Evolutionary conservation across 2,329 filamentous ascomycete genomes (phyloP).

Genomic region (Chalara sp.): DNA sequence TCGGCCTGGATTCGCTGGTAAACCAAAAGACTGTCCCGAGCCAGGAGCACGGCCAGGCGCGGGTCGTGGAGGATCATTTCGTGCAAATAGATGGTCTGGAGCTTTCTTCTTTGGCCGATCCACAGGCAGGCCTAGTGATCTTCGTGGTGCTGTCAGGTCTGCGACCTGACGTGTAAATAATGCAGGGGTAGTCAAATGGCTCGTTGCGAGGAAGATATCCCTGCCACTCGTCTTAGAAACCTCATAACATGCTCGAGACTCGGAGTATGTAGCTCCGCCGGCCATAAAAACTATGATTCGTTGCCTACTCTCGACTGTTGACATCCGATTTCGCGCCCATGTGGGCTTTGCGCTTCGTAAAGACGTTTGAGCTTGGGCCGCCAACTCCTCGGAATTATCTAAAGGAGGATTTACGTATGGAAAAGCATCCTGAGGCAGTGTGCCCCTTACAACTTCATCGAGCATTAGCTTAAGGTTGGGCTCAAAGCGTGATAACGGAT

Average conservation of each 20-base stretch:
- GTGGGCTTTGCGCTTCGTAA: constrained; percentile 88
- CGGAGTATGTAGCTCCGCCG: constrained; percentile 89
- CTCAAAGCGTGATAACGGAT: constrained; percentile 80
- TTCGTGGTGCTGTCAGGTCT: constrained; percentile 70
- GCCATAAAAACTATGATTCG: constrained; percentile 92
- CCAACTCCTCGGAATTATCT: constrained; percentile 51
- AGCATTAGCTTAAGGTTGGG: constrained; percentile 77
- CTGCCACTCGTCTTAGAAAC: constrained; percentile 63
- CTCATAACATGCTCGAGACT: constrained; percentile 85
- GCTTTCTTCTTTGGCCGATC: constrained; percentile 76
- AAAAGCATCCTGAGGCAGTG: constrained; percentile 59
- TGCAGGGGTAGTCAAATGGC: constrained; percentile 84
- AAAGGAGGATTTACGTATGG: constrained; percentile 68
- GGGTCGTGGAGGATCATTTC: constrained; percentile 45
- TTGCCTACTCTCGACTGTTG: constrained; percentile 74
- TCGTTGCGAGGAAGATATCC: constrained; percentile 83
- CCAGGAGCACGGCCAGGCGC: constrained; percentile 25
- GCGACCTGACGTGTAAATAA: constrained; percentile 78
- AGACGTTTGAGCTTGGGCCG: constrained; percentile 58
- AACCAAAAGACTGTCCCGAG: background rate
- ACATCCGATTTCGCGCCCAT: constrained; percentile 79
- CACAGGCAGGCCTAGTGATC: constrained; percentile 71
- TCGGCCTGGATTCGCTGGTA: constrained; percentile 6
- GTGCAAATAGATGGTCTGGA: constrained; percentile 80
- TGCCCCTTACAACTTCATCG: constrained; percentile 62